These are phyloP conservation scores for Penicillium lividum DNA, from an alignment of 495 filamentous ascomycete species.

Conservation along the genomic window DNA sequence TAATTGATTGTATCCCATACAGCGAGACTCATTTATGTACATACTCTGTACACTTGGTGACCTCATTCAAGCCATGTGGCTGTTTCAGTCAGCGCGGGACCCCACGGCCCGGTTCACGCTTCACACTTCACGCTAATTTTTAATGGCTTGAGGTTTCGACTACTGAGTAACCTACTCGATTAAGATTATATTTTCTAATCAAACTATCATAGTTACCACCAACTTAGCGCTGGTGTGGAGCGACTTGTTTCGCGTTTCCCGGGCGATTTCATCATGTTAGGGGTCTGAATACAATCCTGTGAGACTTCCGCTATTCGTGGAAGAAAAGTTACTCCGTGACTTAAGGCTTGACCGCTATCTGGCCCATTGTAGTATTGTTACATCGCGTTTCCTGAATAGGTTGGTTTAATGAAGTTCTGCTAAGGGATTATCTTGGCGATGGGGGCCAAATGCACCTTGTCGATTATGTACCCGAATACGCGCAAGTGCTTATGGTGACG, in stretches of 20 bases:
- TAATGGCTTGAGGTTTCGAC: not conserved
- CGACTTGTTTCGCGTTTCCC: slow-evolving; percentile 1
- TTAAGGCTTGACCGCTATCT: not conserved
- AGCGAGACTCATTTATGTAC: not conserved
- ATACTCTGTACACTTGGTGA: not conserved
- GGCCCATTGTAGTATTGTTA: not conserved
- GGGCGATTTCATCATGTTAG: not conserved
- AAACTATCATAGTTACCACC: not conserved
- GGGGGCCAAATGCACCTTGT: not conserved
- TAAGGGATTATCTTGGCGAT: not conserved
- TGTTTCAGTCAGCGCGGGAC: not conserved
- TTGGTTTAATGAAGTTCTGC: not conserved
- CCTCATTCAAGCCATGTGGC: not conserved
- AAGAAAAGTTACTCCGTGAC: not conserved
- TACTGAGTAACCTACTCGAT: too few species aligned
- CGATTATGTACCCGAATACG: not conserved
- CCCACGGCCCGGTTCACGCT: not conserved
- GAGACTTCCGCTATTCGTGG: not conserved
- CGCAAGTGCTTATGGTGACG: not conserved
- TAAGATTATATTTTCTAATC: too few species aligned
- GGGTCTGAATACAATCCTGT: not conserved
- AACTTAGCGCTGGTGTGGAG: slow-evolving; percentile 2
- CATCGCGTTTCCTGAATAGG: not conserved
- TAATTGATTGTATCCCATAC: slow-evolving; percentile 2
- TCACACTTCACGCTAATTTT: not conserved